phyloP scores from a whole-genome alignment of 768 basidiomycete genomes.

The Lactifluus echinatus region DNA sequence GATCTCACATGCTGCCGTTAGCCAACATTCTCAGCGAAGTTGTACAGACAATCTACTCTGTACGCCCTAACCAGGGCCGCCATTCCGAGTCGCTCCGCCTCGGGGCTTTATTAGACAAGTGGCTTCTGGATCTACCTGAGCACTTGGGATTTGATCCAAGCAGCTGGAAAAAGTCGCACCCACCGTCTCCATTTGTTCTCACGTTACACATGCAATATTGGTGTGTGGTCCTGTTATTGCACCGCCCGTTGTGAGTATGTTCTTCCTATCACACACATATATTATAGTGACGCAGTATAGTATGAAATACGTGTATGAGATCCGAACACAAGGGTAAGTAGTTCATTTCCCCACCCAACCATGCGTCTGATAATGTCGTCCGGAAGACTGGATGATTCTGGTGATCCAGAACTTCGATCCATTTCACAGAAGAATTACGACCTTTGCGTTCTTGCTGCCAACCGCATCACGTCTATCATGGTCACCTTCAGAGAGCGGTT shows the following conservation, averaged over 20 bases:
- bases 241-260: slow-evolving; percentile 65
- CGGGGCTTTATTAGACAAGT: slow-evolving; percentile 59
- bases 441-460: slow-evolving; percentile 68
- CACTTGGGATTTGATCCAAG: slow-evolving; percentile 55
- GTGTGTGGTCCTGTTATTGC: slow-evolving; percentile 66
- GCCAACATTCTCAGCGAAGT: slow-evolving; percentile 63
- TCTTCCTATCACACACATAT: neutral
- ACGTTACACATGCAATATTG: slow-evolving; percentile 83
- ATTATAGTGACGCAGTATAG: slow-evolving; percentile 19
- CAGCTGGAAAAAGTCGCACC: slow-evolving; percentile 30
- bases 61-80: slow-evolving; percentile 46
- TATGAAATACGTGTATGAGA: slow-evolving; percentile 26
- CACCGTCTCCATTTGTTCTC: slow-evolving; percentile 55
- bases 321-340: slow-evolving; percentile 20
- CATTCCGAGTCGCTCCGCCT: slow-evolving; percentile 48
- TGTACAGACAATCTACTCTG: slow-evolving; percentile 63
- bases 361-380: neutral
- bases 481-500: slow-evolving; percentile 55
- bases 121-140: slow-evolving; percentile 63
- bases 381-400: slow-evolving; percentile 27
- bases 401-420: slow-evolving; percentile 46
- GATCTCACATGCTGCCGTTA: slow-evolving; percentile 25
- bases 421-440: slow-evolving; percentile 59
- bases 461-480: slow-evolving; percentile 64
- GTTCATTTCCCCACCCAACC: slow-evolving; percentile 1